Conservation (phyloP, 371 early-diverging fungal genomes). For the Mucor indicus region DNA sequence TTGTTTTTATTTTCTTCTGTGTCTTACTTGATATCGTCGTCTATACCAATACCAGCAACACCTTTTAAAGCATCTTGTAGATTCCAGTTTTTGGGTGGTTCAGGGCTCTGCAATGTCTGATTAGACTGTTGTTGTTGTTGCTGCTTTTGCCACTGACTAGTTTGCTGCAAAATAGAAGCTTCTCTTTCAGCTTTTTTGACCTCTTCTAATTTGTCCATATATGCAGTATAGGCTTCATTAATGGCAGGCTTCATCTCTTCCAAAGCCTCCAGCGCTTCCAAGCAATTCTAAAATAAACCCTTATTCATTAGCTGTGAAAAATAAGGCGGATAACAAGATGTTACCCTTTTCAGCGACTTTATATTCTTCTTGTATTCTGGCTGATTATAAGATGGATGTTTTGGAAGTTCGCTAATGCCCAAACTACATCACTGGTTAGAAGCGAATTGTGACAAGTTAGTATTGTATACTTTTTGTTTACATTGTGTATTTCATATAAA, state of each 20-base stretch:
- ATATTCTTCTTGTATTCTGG: conserved; percentile 36
- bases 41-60: conserved; percentile 33
- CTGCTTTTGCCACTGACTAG: conserved; percentile 1
- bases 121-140: not conserved
- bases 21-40: not conserved
- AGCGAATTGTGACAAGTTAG: not conserved
- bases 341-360: conserved; percentile 29
- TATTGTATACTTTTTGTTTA: conserved; percentile 15
- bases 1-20: not conserved
- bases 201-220: conserved; percentile 10
- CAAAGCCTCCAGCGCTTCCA: conserved; percentile 45
- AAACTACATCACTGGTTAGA: conserved; percentile 29
- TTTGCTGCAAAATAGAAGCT: conserved; percentile 1
- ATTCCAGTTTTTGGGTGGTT: conserved; percentile 26
- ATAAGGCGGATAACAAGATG: not conserved
- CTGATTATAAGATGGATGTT: conserved; percentile 48
- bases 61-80: conserved; percentile 46
- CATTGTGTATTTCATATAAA: conserved; percentile 59
- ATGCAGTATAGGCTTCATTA: conserved; percentile 18
- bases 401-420: conserved; percentile 50
- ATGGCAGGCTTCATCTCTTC: conserved; percentile 46
- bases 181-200: conserved; percentile 4
- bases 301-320: not conserved
- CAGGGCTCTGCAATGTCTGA: not conserved
- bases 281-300: conserved; percentile 32